A percentile compares a stretch with the other conserved stretches of the same genome.
These are phyloP conservation scores for Populus hybrid DNA, from an alignment of 441 rosid species.

Conservation along the genomic window DNA sequence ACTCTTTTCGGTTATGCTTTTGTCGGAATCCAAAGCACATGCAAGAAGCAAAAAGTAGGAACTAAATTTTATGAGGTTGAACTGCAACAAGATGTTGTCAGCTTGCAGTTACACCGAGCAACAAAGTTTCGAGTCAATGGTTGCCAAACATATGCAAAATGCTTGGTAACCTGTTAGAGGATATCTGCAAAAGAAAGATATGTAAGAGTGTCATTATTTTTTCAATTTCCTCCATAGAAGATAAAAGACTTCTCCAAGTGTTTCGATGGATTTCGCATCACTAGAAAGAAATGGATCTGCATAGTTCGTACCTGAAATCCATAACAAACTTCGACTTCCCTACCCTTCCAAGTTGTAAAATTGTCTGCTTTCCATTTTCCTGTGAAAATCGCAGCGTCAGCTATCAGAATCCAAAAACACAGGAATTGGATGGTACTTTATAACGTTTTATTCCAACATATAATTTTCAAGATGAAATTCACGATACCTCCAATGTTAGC, in stretches of 20 bases:
- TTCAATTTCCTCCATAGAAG: neutral
- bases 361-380: slow-evolving; percentile 72
- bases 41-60: neutral
- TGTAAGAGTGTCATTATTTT: neutral
- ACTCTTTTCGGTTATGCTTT: neutral
- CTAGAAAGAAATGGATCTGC: neutral
- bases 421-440: neutral
- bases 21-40: neutral
- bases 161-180: slow-evolving; percentile 90
- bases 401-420: neutral
- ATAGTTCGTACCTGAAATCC: slow-evolving; percentile 68
- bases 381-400: slow-evolving; percentile 12
- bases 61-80: slow-evolving; percentile 39
- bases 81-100: slow-evolving; percentile 19
- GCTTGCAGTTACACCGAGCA: slow-evolving; percentile 49
- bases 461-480: neutral
- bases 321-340: slow-evolving; percentile 62
- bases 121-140: slow-evolving; percentile 88
- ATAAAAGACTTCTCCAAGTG: neutral
- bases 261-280: neutral
- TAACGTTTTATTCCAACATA: neutral
- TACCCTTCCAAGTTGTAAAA: slow-evolving; percentile 86
- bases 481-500: slow-evolving; percentile 61
- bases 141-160: slow-evolving; percentile 84
- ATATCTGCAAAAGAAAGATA: slow-evolving; percentile 48